A percentile compares a stretch with the other conserved stretches of the same genome.
Conservation (phyloP, 2,329 filamentous ascomycete species). For the Aureobasidium vineae region DNA sequence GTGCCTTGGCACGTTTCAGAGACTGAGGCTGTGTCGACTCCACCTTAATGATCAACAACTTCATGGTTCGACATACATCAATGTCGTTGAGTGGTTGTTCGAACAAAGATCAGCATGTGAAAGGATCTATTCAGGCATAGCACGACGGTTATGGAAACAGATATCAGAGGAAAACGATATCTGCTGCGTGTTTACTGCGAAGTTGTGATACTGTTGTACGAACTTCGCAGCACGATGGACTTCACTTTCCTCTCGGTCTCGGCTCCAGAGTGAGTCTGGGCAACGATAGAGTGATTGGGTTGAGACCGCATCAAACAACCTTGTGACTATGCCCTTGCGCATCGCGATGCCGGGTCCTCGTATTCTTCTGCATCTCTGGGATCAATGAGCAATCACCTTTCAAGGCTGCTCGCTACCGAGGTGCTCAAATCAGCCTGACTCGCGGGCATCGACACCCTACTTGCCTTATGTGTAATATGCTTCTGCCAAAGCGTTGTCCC, state of each 20-base stretch:
- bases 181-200: too few species aligned
- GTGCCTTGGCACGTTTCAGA: constrained; percentile 21
- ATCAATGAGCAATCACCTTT: neutral
- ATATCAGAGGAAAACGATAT: too few species aligned
- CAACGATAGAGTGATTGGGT: neutral
- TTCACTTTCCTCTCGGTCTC: too few species aligned
- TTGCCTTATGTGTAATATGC: neutral
- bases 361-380: neutral
- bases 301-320: neutral
- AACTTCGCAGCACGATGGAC: too few species aligned
- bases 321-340: neutral
- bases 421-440: neutral
- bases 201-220: too few species aligned
- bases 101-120: neutral
- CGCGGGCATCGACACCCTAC: neutral
- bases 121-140: neutral
- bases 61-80: neutral
- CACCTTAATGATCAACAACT: neutral
- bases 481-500: neutral
- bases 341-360: neutral
- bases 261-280: neutral
- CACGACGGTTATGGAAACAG: too few species aligned
- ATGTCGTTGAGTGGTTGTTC: neutral
- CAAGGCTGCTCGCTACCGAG: neutral
- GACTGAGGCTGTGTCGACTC: constrained; percentile 15